phyloP scores from a whole-genome alignment of 352 stramenopile species.

The Pythium pectinolyticum region DNA sequence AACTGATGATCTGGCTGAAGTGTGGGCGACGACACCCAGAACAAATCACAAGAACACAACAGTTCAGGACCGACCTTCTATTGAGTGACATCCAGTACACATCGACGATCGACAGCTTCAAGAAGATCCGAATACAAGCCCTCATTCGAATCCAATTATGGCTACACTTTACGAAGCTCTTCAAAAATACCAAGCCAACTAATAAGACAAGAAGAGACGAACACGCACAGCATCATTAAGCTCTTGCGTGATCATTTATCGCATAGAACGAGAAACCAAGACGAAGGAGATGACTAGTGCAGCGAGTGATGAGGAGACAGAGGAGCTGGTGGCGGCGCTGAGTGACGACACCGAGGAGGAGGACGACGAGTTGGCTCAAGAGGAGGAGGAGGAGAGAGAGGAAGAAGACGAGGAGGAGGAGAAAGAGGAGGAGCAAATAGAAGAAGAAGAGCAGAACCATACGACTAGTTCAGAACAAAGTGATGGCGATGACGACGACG shows the following conservation, averaged over 20 bases:
- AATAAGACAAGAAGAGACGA: not conserved
- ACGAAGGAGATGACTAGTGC: conserved; percentile 10
- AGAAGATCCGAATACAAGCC: conserved; percentile 19
- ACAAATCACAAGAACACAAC: not conserved
- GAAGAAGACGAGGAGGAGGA: not conserved
- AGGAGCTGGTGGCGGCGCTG: conserved; percentile 22
- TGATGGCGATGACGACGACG: conserved; percentile 23
- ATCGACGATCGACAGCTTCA: conserved; percentile 16
- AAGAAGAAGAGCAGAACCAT: not conserved
- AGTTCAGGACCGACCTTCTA: conserved; percentile 15
- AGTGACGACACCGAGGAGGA: conserved; percentile 14
- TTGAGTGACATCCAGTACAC: not conserved
- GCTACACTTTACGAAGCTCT: conserved; percentile 11
- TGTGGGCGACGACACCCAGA: conserved; percentile 8
- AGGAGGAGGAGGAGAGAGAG: not conserved
- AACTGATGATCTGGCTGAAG: not conserved
- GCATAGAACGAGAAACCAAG: not conserved
- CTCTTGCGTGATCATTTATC: not conserved
- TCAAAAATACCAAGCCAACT: too few relatives aligned
- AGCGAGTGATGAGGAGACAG: conserved; percentile 22
- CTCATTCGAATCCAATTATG: conserved; percentile 13
- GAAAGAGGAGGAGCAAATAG: not conserved
- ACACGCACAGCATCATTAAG: not conserved
- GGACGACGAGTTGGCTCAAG: not conserved
- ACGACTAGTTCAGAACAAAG: conserved; percentile 4